Evolutionary conservation across 2,329 filamentous ascomycete genomes (phyloP), one percentile per base, ranked within the genome.

Genomic region (Aspergillus aculeatus): DNA sequence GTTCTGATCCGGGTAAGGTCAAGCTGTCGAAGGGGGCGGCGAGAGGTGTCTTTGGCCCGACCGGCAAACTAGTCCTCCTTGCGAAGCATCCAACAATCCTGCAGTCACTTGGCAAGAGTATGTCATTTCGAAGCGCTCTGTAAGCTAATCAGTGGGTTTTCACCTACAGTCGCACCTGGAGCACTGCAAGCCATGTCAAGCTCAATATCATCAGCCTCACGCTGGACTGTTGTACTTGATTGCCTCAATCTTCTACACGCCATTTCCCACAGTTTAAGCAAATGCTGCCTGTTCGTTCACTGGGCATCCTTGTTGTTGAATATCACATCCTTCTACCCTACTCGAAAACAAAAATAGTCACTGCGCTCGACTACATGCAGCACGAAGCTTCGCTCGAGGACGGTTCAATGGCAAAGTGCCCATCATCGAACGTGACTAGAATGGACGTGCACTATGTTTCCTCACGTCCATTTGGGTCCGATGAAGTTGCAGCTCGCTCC

Each of bases 401-500:
- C 73, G 11, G 14, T 16, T 35, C 12, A 6, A 4, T 12, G 32
- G 10, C 32, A 35, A 16, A 12, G 32, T 35, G 32, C 12, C 12
- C 11, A 35, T 35, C 11, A 12, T 35, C 5, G 14, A 16, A 16
- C 2, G 5, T 29, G 14, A 35, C 32, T 35, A 35, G 32, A 4
- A 35, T 12, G 32, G 14, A 35, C 32, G 9, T 35, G 32, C 16
- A 16, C 11, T 16, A 35, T 16, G 4, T 12, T 16, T 35, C 32
- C 32, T 35, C 32, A 35, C 32, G 14, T 83, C 78, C 2, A 84
- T 23, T 23, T 23, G 81, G 7, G 82, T 83, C 67, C 56, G 72
- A 29, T 65, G 16, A 71, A 69, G 44, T 59, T 71, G 14, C 65
- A 71, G n/a, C 62, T 82, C 65, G 76, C 79, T 65, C 79, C 79